phyloP scores from a whole-genome alignment of 768 basidiomycete species.

The Leccinum subgranulosum region DNA sequence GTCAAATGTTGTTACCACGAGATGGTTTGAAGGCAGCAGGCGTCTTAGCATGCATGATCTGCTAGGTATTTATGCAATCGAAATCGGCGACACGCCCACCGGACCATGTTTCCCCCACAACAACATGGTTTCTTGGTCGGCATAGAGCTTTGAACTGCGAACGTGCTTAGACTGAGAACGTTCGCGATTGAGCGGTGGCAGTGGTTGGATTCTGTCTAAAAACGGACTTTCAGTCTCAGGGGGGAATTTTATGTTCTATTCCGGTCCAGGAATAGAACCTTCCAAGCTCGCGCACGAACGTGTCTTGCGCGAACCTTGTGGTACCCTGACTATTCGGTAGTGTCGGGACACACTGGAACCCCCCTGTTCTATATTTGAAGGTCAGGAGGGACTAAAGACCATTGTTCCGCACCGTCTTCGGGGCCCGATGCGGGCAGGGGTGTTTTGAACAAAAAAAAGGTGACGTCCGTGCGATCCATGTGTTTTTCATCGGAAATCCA shows the following conservation, averaged over 20 bases:
- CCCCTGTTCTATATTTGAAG: background rate
- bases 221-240: background rate
- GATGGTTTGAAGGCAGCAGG: background rate
- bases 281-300: constrained; percentile 5
- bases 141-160: background rate
- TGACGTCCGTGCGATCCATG: background rate
- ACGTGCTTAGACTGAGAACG: background rate
- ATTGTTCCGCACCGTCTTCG: background rate
- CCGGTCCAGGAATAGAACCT: background rate
- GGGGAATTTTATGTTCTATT: background rate
- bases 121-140: background rate
- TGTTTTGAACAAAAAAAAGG: background rate
- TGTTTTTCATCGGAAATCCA: background rate
- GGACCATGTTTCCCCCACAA: background rate
- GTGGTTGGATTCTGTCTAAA: background rate
- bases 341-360: background rate
- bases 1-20: background rate
- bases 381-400: background rate
- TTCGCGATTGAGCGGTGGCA: background rate
- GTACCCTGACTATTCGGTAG: background rate
- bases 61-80: constrained; percentile 6
- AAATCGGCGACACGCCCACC: background rate
- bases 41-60: background rate
- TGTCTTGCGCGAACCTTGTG: constrained; percentile 1
- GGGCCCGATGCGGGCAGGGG: background rate